Evolutionary conservation across 805 yeast genomes (phyloP).

Genomic region (Huiozyma naganishii): DNA sequence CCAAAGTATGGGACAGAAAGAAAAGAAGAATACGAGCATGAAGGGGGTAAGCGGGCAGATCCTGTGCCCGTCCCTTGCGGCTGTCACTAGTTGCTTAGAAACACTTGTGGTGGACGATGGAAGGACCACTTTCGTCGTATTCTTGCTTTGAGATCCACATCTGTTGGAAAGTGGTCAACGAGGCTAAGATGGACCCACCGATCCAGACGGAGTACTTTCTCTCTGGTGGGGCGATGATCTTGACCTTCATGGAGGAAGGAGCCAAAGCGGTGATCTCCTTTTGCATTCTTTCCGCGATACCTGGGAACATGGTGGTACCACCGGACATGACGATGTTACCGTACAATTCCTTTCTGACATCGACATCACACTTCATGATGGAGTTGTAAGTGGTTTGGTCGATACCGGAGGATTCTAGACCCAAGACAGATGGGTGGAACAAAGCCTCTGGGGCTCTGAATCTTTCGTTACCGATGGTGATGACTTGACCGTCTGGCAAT

Average conservation of each 20-base stretch:
- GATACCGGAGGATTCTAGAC: slow-evolving; percentile 95
- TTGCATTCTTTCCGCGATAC: slow-evolving; percentile 99
- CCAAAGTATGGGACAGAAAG: too few relatives aligned
- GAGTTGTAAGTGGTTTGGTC: slow-evolving; percentile 74
- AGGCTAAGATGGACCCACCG: slow-evolving; percentile 98
- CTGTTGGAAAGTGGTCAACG: slow-evolving; percentile 99
- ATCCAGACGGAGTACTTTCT: slow-evolving; percentile 99
- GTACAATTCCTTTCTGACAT: slow-evolving; percentile 97
- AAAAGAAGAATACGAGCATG: too few relatives aligned
- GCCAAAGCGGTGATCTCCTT: slow-evolving; percentile 99
- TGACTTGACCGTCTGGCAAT: slow-evolving; percentile 99
- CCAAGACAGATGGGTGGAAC: slow-evolving; percentile 92
- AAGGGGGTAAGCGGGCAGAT: too few relatives aligned
- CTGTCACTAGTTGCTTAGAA: slow-evolving; percentile 19
- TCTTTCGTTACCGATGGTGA: slow-evolving; percentile 99
- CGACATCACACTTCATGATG: slow-evolving; percentile 97
- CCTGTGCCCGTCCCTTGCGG: too few relatives aligned
- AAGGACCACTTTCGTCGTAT: slow-evolving; percentile 99
- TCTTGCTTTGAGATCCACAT: slow-evolving; percentile 99
- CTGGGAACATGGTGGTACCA: slow-evolving; percentile 99
- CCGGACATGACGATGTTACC: slow-evolving; percentile 99
- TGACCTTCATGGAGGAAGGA: slow-evolving; percentile 99
- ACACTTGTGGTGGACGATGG: slow-evolving; percentile 66
- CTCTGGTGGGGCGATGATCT: slow-evolving; percentile 98
- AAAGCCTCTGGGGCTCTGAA: slow-evolving; percentile 99